Evolutionary conservation across 768 basidiomycete species (phyloP).

Genomic region (Serendipita sp.): DNA sequence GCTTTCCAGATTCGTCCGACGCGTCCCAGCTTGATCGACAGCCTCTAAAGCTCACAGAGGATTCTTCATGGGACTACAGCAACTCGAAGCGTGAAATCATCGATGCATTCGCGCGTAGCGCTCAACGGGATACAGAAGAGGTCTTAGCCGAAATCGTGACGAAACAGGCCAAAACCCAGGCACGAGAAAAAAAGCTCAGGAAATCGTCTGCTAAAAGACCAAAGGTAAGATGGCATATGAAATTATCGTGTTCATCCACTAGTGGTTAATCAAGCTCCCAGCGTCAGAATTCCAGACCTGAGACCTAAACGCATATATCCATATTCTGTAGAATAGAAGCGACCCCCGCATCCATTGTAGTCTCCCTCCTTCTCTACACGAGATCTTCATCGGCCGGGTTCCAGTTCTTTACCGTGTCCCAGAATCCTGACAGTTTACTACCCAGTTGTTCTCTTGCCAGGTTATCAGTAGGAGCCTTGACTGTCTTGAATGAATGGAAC

Average conservation of each 20-base stretch:
- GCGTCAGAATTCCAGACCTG: neutral
- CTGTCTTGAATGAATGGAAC: constrained; percentile 68
- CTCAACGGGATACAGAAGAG: neutral
- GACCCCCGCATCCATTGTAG: neutral
- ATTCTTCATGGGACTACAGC: neutral
- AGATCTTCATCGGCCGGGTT: constrained; percentile 67
- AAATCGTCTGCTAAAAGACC: neutral
- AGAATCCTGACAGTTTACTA: constrained; percentile 71
- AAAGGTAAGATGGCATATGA: neutral
- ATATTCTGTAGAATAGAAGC: neutral
- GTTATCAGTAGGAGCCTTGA: constrained; percentile 68
- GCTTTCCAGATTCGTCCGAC: neutral
- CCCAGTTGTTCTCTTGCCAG: constrained; percentile 79
- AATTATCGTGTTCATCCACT: neutral
- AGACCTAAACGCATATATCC: neutral
- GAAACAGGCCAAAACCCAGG: neutral
- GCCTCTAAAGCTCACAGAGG: neutral
- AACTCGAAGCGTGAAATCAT: neutral
- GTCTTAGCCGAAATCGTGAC: neutral
- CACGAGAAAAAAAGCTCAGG: neutral
- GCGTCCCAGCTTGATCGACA: neutral
- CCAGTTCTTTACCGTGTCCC: constrained; percentile 92
- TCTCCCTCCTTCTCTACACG: constrained; percentile 23
- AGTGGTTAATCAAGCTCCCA: neutral
- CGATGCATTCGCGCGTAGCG: neutral